Percentiles rank a stretch among this genome's conserved stretches.
These are phyloP conservation scores for Petunia hybrid DNA, from an alignment of 305 asterid species.

Conservation along the genomic window DNA sequence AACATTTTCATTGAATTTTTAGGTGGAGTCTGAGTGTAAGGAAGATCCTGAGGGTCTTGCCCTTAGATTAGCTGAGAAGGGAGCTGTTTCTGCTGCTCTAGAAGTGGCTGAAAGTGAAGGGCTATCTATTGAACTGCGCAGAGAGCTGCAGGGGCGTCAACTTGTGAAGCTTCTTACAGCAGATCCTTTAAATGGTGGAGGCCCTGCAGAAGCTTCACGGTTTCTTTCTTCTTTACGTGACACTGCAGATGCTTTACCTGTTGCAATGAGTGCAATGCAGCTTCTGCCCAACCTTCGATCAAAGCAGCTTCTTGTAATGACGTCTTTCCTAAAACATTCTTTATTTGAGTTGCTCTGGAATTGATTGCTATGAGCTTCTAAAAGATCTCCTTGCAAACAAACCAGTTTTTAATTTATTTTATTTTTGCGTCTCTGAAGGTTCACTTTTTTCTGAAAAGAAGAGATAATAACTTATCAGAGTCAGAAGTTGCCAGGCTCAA, in stretches of 20 bases:
- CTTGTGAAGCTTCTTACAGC: slow-evolving; percentile 98
- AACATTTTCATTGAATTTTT: slow-evolving; percentile 35
- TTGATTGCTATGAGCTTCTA: slow-evolving; percentile 24
- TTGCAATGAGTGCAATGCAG: slow-evolving; percentile 99
- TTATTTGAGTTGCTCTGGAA: slow-evolving; percentile 15
- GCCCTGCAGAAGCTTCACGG: slow-evolving; percentile 99
- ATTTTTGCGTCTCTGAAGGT: slow-evolving; percentile 57
- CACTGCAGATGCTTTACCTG: slow-evolving; percentile 96
- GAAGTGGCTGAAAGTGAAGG: slow-evolving; percentile 98
- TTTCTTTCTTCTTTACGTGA: slow-evolving; percentile 93
- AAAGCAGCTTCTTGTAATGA: slow-evolving; percentile 96
- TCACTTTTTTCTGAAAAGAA: slow-evolving; percentile 96
- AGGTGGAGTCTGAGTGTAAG: slow-evolving; percentile 93
- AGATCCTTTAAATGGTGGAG: slow-evolving; percentile 97
- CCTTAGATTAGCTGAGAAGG: slow-evolving; percentile 97
- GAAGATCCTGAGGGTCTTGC: slow-evolving; percentile 99
- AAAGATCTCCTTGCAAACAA: slow-evolving; percentile 10
- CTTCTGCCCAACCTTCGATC: slow-evolving; percentile 95
- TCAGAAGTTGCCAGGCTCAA: slow-evolving; percentile 90
- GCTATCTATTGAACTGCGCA: slow-evolving; percentile 89
- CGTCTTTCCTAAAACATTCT: slow-evolving; percentile 31
- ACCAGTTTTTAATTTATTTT: slow-evolving; percentile 22
- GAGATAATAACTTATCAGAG: slow-evolving; percentile 88
- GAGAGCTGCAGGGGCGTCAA: slow-evolving; percentile 99
- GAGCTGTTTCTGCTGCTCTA: slow-evolving; percentile 95